A percentile compares a stretch with the other conserved stretches of the same genome.
Evolutionary conservation across 371 early-diverging fungal genomes (phyloP).

Genomic region (Rhizopus sp.): DNA sequence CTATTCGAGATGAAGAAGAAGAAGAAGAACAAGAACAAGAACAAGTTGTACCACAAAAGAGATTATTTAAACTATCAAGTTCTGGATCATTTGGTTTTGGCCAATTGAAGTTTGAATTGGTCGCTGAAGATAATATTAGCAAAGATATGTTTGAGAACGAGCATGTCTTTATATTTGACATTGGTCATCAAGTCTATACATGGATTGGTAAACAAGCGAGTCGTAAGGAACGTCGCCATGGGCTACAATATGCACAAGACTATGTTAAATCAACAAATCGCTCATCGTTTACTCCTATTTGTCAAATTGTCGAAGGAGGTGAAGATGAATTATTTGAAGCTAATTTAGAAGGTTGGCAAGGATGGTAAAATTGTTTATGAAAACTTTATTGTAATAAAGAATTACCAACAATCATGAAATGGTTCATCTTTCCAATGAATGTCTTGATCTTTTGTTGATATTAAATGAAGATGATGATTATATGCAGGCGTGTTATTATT

Average conservation of each 20-base stretch:
- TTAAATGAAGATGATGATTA: constrained; percentile 3
- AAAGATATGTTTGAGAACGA: constrained; percentile 54
- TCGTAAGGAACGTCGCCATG: constrained; percentile 57
- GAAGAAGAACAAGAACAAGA: constrained; percentile 35
- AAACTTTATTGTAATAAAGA: not conserved
- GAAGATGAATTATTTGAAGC: constrained; percentile 61
- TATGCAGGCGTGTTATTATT: not conserved
- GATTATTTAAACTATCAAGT: constrained; percentile 45
- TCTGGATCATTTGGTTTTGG: constrained; percentile 39
- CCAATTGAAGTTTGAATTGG: constrained; percentile 44
- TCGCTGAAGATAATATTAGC: constrained; percentile 50
- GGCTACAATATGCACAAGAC: constrained; percentile 65
- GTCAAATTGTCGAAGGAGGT: constrained; percentile 71
- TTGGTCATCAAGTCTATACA: constrained; percentile 58
- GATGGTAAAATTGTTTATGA: constrained; percentile 35
- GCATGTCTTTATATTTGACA: constrained; percentile 68
- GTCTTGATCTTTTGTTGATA: constrained; percentile 9
- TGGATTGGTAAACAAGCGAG: constrained; percentile 68
- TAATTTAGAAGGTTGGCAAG: constrained; percentile 52
- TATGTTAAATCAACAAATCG: constrained; percentile 55
- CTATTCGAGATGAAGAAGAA: constrained; percentile 52
- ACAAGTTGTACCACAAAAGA: constrained; percentile 42
- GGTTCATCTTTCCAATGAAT: constrained; percentile 8
- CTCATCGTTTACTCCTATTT: constrained; percentile 62
- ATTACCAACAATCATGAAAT: constrained; percentile 22